A percentile compares a stretch with the other conserved stretches of the same genome.
These are phyloP conservation scores for Ottelia alismoides DNA, from an alignment of 106 monocot genomes.

Conservation along the genomic window DNA sequence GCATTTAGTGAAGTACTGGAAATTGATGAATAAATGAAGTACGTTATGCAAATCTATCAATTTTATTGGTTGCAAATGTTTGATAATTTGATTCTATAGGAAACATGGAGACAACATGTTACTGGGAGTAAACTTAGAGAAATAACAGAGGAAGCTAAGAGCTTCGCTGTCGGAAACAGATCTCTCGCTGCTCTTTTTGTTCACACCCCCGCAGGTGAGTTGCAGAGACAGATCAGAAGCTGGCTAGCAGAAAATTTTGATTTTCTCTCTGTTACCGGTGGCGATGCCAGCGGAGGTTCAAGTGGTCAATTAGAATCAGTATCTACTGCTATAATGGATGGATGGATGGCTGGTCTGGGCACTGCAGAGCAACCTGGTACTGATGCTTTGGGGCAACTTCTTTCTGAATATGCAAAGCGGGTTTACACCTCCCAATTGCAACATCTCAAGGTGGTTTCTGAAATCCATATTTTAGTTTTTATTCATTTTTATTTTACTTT, in stretches of 20 bases:
- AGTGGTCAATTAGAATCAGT: slow-evolving; percentile 80
- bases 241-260: slow-evolving; percentile 99
- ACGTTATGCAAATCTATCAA: no score
- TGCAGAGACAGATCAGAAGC: slow-evolving; percentile 89
- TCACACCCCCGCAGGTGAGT: slow-evolving; percentile 97
- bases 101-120: slow-evolving; percentile 94
- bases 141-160: slow-evolving; percentile 96
- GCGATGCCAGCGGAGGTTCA: slow-evolving; percentile 51
- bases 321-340: slow-evolving; percentile 99
- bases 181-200: slow-evolving; percentile 94
- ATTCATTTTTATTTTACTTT: no score
- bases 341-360: slow-evolving; percentile 99
- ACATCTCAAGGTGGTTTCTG: slow-evolving; percentile 99
- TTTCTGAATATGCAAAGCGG: slow-evolving; percentile 85
- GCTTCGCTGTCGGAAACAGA: slow-evolving; percentile 81
- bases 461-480: no score
- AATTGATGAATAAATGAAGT: no score
- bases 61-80: neutral
- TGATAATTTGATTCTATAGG: slow-evolving; percentile 30
- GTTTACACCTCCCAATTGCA: slow-evolving; percentile 89
- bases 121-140: slow-evolving; percentile 92
- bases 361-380: slow-evolving; percentile 66
- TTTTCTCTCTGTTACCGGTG: slow-evolving; percentile 73
- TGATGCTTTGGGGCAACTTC: slow-evolving; percentile 87
- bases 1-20: no score